phyloP scores from a whole-genome alignment of 2,329 filamentous ascomycete species.

The Fusarium brevicatenulatum region DNA sequence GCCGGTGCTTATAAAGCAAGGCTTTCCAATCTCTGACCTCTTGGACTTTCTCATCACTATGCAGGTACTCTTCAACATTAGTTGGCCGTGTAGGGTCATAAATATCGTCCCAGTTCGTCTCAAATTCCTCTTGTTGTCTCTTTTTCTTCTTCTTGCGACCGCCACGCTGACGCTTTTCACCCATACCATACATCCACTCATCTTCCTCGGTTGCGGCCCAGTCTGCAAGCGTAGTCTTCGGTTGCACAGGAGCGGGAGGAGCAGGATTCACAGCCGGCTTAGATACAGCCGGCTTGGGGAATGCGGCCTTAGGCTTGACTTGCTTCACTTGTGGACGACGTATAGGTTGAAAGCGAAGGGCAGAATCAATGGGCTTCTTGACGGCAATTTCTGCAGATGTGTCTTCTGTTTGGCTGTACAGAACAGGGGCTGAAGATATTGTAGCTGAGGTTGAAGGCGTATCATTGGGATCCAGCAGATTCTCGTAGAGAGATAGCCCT shows the following conservation, averaged over 20 bases:
- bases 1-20: slow-evolving; percentile 76
- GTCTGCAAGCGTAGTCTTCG: slow-evolving; percentile 79
- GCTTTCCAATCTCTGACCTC: slow-evolving; percentile 89
- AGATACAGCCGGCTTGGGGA: slow-evolving; percentile 57
- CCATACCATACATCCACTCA: slow-evolving; percentile 75
- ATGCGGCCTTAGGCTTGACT: slow-evolving; percentile 68
- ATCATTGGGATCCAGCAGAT: slow-evolving; percentile 74
- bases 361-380: slow-evolving; percentile 70
- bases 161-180: slow-evolving; percentile 77
- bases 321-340: slow-evolving; percentile 75
- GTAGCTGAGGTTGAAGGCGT: slow-evolving; percentile 62
- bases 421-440: slow-evolving; percentile 80
- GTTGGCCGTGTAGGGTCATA: slow-evolving; percentile 88
- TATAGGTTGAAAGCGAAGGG: slow-evolving; percentile 87
- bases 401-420: slow-evolving; percentile 69
- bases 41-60: slow-evolving; percentile 83
- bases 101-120: slow-evolving; percentile 89
- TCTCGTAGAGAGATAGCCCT: slow-evolving; percentile 82
- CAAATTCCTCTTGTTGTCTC: slow-evolving; percentile 61
- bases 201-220: slow-evolving; percentile 84
- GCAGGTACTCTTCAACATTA: slow-evolving; percentile 84
- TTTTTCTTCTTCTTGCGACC: slow-evolving; percentile 82
- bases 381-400: slow-evolving; percentile 55
- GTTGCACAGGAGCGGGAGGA: slow-evolving; percentile 51
- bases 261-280: slow-evolving; percentile 48